phyloP scores from a whole-genome alignment of 768 basidiomycete species.

The Rhodotorula paludigena region DNA sequence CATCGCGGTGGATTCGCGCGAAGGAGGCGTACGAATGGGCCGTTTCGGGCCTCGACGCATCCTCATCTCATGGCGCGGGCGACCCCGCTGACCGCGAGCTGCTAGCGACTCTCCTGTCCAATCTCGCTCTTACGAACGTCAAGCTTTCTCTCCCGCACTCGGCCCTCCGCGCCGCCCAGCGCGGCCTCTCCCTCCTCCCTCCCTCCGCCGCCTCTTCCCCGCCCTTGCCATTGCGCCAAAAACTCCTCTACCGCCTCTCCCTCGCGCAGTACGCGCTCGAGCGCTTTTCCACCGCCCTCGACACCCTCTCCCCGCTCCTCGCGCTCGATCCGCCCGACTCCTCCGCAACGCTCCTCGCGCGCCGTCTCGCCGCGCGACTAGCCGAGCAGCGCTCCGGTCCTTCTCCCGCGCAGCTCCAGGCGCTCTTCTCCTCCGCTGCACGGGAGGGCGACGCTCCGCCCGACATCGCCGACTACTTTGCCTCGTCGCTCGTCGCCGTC shows the following conservation, averaged over 20 bases:
- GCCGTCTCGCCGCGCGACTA: neutral
- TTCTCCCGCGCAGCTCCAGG: neutral
- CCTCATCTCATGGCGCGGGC: too few species aligned
- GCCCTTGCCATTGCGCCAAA: neutral
- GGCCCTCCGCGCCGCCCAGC: neutral
- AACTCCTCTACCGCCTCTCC: constrained; percentile 13
- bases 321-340: neutral
- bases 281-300: constrained; percentile 41
- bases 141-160: constrained; percentile 3
- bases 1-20: neutral
- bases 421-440: neutral
- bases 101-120: constrained; percentile 7
- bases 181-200: constrained; percentile 4
- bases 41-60: neutral
- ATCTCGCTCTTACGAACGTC: constrained; percentile 18
- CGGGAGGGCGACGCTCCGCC: neutral
- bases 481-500: neutral
- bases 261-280: constrained; percentile 58
- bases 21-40: constrained; percentile 21
- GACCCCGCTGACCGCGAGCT: neutral
- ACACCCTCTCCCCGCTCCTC: constrained; percentile 30
- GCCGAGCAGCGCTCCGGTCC: constrained; percentile 4
- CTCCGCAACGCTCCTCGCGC: neutral
- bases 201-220: neutral
- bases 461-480: neutral